A percentile compares a stretch with the other conserved stretches of the same genome.
Evolutionary conservation across 2,329 filamentous ascomycete species (phyloP).

Genomic region (Talaromyces sp.): DNA sequence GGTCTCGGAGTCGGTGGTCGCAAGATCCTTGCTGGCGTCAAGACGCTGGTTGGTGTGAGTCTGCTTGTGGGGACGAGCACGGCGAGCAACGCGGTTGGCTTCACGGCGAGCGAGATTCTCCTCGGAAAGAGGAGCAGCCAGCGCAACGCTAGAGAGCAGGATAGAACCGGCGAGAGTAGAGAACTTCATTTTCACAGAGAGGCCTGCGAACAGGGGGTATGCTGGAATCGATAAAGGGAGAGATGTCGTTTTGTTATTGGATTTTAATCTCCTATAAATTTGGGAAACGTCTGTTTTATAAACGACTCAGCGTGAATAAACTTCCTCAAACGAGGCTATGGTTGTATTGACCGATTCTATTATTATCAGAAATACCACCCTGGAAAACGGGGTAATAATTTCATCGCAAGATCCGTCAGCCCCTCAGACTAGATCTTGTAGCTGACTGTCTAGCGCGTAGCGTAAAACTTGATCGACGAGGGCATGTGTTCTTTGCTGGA

Average conservation of each 20-base stretch:
- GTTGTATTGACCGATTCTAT: not conserved
- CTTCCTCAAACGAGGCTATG: not conserved
- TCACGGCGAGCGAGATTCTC: conserved; percentile 12
- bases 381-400: not conserved
- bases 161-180: conserved; percentile 4
- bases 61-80: not conserved
- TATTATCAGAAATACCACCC: not conserved
- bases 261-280: not conserved
- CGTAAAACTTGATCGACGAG: not conserved
- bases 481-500: not conserved
- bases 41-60: conserved; percentile 12
- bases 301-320: not conserved
- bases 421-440: not conserved
- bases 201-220: not conserved
- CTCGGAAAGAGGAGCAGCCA: conserved; percentile 15
- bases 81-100: conserved; percentile 7
- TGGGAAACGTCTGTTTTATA: conserved; percentile 4
- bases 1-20: not conserved
- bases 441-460: not conserved
- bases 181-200: conserved; percentile 11
- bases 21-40: not conserved
- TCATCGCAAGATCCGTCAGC: not conserved
- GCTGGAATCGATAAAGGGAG: not conserved
- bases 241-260: not conserved
- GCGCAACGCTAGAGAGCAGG: conserved; percentile 10